Base-by-base conservation (phyloP, 331 rosid genomes). In the Quercus phellos region DNA sequence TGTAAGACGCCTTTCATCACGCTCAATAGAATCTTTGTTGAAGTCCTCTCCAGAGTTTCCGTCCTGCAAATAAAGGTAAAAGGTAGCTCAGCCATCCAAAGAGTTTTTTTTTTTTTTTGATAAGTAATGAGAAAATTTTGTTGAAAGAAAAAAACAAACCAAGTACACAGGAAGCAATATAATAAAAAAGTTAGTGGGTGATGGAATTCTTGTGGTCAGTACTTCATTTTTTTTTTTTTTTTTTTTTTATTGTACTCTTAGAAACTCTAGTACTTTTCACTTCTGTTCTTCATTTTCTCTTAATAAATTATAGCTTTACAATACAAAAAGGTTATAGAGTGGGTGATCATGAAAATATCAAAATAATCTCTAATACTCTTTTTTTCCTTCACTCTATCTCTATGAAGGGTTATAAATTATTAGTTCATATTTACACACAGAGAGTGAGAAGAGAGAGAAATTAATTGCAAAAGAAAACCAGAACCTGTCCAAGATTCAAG, bases 31-130 rank as follows among this genome's bases (percentile, higher is more conserved):
- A 88, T 95, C 99, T 78, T 93, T 95, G 83, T 89, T 91, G 78
- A 93, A 91, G 82, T 93, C 99, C 84, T 95, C 99, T 64, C 99
- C 99, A 14, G 97, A 87, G 81, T 84, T 93, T 66, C 94, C 97
- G 81, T 95, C 99, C 99, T 95, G 82, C 66, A 70, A 53, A 63
- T 69, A 69, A 56, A 72, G 74, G 54, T 43, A 21, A 76, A 60
- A 18, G 61, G 54, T 58, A 66, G 42, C 71, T 67, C 43, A 69
- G 51, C 74, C 75, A 69, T 70, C 78, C 80, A 79, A 77, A 75
- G 30, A 55, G 53, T 3, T 2, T 46, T 46, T 46, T 12, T 43
- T 46, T 46, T 46, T 43, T 43, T 43, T 10, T 10, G 2, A 11
- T 63, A 2, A 16, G 70, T 30, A 4, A 19, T 43, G 6, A 7